Evolutionary conservation across 192 early-diverging fungal species (phyloP).

Genomic region (Powellomyces hirtus): DNA sequence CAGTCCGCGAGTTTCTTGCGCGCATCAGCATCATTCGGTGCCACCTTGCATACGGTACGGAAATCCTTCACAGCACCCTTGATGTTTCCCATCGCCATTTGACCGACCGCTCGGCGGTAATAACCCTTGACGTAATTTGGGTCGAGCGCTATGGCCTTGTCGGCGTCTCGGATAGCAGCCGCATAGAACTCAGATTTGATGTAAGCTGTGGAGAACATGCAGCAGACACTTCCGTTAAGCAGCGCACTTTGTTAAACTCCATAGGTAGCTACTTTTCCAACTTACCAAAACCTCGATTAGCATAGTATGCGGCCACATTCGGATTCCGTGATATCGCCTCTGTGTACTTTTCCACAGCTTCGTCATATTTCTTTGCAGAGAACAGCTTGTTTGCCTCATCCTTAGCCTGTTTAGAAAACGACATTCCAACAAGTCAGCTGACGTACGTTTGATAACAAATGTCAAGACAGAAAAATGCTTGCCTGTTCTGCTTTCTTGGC

Average conservation of each 20-base stretch:
- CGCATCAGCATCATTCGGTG: slow-evolving; percentile 79
- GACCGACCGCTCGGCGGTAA: slow-evolving; percentile 87
- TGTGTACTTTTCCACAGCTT: slow-evolving; percentile 91
- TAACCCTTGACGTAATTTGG: slow-evolving; percentile 87
- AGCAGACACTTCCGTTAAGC: neutral
- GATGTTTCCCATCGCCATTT: slow-evolving; percentile 82
- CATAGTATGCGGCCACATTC: slow-evolving; percentile 79
- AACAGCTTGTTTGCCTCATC: slow-evolving; percentile 69
- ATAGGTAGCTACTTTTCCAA: neutral
- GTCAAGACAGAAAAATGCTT: neutral
- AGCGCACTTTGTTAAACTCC: too few species aligned
- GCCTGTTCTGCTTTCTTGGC: slow-evolving; percentile 38
- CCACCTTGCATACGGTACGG: slow-evolving; percentile 63
- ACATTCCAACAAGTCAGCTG: neutral
- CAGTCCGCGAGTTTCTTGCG: slow-evolving; percentile 78
- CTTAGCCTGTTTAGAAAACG: slow-evolving; percentile 43
- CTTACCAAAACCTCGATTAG: slow-evolving; percentile 82
- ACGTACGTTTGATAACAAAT: neutral
- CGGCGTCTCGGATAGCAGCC: slow-evolving; percentile 66
- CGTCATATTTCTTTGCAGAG: slow-evolving; percentile 68
- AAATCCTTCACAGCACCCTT: slow-evolving; percentile 69
- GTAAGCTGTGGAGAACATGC: slow-evolving; percentile 53
- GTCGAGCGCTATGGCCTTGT: slow-evolving; percentile 79
- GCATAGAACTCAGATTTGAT: slow-evolving; percentile 85
- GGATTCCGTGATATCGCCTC: slow-evolving; percentile 84